A percentile compares a stretch with the other conserved stretches of the same genome.
phyloP scores from a whole-genome alignment of 768 basidiomycete species.

The Tulasnella sp. region DNA sequence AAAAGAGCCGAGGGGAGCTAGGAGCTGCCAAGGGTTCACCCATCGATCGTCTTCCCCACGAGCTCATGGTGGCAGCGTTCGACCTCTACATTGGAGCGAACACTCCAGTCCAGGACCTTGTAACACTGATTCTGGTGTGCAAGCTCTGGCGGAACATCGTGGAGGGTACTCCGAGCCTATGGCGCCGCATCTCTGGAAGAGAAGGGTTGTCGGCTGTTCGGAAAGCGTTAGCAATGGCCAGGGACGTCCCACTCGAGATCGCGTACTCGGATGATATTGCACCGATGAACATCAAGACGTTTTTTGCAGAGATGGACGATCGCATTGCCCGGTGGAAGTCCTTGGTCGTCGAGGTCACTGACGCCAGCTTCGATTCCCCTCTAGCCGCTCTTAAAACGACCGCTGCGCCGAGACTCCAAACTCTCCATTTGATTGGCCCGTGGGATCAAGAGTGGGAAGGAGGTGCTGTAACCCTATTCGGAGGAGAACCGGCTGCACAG shows the following conservation, averaged over 20 bases:
- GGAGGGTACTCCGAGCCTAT: not conserved
- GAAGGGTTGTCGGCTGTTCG: not conserved
- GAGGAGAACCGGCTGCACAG: not conserved
- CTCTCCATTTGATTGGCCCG: not conserved
- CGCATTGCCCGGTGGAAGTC: not conserved
- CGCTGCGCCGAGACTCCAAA: not conserved
- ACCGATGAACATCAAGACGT: not conserved
- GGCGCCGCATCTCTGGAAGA: not conserved
- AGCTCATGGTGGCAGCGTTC: not conserved
- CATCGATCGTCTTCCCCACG: not conserved
- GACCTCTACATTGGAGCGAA: not conserved
- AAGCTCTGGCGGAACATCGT: not conserved
- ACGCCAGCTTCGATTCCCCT: not conserved
- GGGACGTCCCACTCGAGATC: not conserved
- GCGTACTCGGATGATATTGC: not conserved
- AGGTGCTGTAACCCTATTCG: not conserved
- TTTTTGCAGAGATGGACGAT: not conserved
- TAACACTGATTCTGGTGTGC: not conserved
- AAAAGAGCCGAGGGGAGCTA: not conserved
- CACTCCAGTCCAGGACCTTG: not conserved
- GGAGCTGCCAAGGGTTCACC: not conserved
- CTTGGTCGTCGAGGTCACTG: not conserved
- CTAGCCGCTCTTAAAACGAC: not conserved
- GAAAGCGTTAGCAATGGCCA: not conserved
- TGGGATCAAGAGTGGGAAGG: no score